phyloP scores from a whole-genome alignment of 2,329 filamentous ascomycete genomes.

The Trichophyton simii region DNA sequence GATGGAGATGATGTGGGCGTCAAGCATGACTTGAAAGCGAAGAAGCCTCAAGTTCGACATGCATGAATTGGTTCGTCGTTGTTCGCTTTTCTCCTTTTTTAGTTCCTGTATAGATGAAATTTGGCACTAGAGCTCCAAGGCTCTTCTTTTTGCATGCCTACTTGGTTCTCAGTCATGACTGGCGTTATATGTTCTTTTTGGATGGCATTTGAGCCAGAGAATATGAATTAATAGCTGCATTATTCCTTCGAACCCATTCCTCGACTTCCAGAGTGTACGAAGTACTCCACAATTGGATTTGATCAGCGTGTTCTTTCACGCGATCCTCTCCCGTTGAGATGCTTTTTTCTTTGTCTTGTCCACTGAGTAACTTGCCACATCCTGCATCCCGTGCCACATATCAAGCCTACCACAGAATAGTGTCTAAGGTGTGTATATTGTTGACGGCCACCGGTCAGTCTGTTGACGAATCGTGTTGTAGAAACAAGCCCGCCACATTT shows the following conservation, averaged over 20 bases:
- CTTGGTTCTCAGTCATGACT: neutral
- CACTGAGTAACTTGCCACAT: neutral
- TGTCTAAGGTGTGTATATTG: neutral
- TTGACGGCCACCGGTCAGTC: no score
- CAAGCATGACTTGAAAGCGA: neutral
- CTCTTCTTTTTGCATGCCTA: neutral
- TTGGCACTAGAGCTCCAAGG: neutral
- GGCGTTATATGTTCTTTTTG: neutral
- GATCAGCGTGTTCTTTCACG: neutral
- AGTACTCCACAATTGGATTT: neutral
- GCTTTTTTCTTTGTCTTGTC: neutral
- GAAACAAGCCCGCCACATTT: no score
- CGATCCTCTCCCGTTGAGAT: neutral
- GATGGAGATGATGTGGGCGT: slow-evolving; percentile 11
- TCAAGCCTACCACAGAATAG: neutral
- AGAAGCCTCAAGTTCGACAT: neutral
- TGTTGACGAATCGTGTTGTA: no score
- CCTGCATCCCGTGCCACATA: neutral
- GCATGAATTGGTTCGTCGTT: neutral
- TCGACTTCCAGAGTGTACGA: neutral
- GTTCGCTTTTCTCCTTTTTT: neutral
- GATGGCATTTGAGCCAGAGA: neutral
- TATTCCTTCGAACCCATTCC: neutral
- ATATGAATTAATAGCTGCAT: neutral
- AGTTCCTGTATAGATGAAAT: neutral